These are phyloP conservation scores for Macaranga tanarius DNA, from an alignment of 441 rosid genomes.

Conservation along the genomic window DNA sequence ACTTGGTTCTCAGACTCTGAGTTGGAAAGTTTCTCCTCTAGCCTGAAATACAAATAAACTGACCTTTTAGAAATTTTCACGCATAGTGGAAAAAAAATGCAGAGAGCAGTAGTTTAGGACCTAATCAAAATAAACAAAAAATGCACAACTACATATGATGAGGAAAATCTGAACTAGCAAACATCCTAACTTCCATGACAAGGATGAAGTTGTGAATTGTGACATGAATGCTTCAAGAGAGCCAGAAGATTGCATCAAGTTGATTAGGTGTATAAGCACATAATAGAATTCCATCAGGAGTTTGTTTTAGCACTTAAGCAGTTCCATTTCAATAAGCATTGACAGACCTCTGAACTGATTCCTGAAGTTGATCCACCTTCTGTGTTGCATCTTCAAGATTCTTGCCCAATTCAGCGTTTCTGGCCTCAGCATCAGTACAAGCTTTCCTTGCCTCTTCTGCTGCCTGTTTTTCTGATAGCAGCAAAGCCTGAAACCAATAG, in stretches of 20 bases:
- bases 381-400: slow-evolving; percentile 77
- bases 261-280: background rate
- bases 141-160: background rate
- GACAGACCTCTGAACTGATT: slow-evolving; percentile 92
- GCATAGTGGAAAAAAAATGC: slow-evolving; percentile 1
- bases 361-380: slow-evolving; percentile 94
- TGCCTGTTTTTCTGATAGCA: slow-evolving; percentile 64
- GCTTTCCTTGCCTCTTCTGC: slow-evolving; percentile 70
- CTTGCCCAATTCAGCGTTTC: slow-evolving; percentile 63
- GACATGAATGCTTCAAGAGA: background rate
- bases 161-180: background rate
- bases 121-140: background rate
- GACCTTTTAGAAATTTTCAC: slow-evolving; percentile 13
- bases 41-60: slow-evolving; percentile 41
- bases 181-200: background rate
- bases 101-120: background rate
- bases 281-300: background rate
- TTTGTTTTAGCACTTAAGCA: slow-evolving; percentile 13
- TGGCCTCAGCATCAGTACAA: slow-evolving; percentile 58
- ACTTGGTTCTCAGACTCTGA: slow-evolving; percentile 99
- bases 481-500: slow-evolving; percentile 52
- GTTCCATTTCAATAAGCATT: slow-evolving; percentile 8
- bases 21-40: slow-evolving; percentile 96
- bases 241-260: slow-evolving; percentile 4
- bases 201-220: background rate